Conservation (phyloP, 2,329 filamentous ascomycete species). For the Ophiostoma ips region DNA sequence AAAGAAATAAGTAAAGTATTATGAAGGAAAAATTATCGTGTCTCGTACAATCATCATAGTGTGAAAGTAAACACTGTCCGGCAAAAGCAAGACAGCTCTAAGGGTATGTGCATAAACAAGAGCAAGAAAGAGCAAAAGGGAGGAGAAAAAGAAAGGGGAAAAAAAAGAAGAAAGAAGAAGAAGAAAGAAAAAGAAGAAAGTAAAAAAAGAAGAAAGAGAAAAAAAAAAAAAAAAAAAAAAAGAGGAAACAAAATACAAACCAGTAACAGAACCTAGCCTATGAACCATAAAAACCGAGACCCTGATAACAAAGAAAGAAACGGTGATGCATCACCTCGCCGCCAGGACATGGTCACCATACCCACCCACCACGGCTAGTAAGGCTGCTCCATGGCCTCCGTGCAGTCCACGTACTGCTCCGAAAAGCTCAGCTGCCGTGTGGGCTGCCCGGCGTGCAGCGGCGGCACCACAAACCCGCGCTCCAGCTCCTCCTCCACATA, state of each 20-base stretch:
- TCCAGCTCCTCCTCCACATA: conserved; percentile 65
- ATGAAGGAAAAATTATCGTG: conserved; percentile 9
- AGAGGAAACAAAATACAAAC: background rate
- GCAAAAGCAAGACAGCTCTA: background rate
- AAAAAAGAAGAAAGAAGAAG: background rate
- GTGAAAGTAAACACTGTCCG: background rate
- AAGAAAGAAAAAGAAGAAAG: background rate
- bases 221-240: background rate
- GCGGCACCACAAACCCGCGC: conserved; percentile 40
- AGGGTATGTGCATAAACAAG: background rate
- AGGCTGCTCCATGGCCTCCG: background rate
- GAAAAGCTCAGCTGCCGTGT: background rate
- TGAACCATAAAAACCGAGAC: no score
- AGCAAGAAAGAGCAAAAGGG: background rate
- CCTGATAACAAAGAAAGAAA: no score
- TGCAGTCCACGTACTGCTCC: background rate
- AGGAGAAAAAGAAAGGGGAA: background rate
- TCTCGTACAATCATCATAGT: conserved; percentile 11
- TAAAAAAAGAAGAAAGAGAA: background rate
- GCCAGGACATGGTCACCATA: no score
- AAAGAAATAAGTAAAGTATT: conserved; percentile 3
- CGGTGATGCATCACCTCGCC: no score
- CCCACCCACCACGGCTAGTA: background rate
- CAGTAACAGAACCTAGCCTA: no score
- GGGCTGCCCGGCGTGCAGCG: conserved; percentile 13